Percentiles rank a stretch among this genome's conserved stretches.
Conservation (phyloP, 2,329 filamentous ascomycete genomes). For the Epichloe aotearoae region DNA sequence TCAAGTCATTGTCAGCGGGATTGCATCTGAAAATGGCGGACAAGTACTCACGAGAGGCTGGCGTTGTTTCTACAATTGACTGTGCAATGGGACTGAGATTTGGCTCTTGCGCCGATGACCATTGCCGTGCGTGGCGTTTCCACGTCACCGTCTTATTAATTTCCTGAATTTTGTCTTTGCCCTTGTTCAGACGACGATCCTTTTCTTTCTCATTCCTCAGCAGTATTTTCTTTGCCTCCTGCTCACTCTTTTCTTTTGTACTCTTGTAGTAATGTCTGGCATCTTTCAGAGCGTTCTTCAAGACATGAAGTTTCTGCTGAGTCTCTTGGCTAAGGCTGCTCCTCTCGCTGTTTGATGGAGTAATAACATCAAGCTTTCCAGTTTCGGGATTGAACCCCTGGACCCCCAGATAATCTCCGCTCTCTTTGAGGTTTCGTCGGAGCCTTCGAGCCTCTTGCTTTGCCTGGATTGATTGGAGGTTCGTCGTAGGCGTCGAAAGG, state of each 20-base stretch:
- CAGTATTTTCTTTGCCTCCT: slow-evolving; percentile 23
- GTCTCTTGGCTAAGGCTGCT: slow-evolving; percentile 20
- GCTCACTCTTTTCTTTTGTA: slow-evolving; percentile 32
- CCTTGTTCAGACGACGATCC: slow-evolving; percentile 29
- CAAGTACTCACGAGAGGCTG: slow-evolving; percentile 13
- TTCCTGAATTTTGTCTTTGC: slow-evolving; percentile 24
- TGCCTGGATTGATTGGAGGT: slow-evolving; percentile 10
- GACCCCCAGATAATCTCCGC: slow-evolving; percentile 45
- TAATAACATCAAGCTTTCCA: slow-evolving; percentile 37
- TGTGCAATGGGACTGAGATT: slow-evolving; percentile 35
- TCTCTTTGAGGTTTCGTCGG: slow-evolving; percentile 35
- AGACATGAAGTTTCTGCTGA: slow-evolving; percentile 18
- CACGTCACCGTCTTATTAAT: slow-evolving; percentile 25
- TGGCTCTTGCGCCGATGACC: slow-evolving; percentile 39
- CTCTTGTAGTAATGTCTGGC: slow-evolving; percentile 23
- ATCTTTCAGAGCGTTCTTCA: slow-evolving; percentile 21
- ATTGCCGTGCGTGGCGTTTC: slow-evolving; percentile 32
- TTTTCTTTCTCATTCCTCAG: slow-evolving; percentile 21
- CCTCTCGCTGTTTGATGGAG: slow-evolving; percentile 33
- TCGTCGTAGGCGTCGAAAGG: background rate
- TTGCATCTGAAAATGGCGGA: background rate
- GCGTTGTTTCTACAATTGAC: slow-evolving; percentile 19
- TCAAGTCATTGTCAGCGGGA: background rate
- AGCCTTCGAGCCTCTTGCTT: slow-evolving; percentile 20
- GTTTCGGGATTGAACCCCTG: slow-evolving; percentile 47